These are phyloP conservation scores for Protea cynaroides DNA, from an alignment of 164 flowering plant genomes.

Conservation along the genomic window DNA sequence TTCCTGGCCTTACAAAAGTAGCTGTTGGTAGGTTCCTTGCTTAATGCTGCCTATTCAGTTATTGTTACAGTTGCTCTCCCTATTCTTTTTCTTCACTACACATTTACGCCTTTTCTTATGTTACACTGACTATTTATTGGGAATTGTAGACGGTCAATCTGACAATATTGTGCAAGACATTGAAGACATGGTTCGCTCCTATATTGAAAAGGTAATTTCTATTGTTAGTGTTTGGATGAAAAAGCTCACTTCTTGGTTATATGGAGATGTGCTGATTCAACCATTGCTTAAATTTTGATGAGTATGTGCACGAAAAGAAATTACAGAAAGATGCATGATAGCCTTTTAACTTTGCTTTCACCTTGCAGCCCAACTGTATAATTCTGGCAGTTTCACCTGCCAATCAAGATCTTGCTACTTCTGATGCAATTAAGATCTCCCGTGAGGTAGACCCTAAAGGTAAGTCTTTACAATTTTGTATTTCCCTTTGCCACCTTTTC, in stretches of 20 bases:
- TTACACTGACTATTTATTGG: slow-evolving; percentile 10
- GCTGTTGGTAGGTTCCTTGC: slow-evolving; percentile 75
- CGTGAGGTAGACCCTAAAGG: slow-evolving; percentile 97
- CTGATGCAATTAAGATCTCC: slow-evolving; percentile 94
- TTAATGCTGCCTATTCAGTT: not conserved
- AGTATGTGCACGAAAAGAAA: no score
- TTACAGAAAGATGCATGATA: no score
- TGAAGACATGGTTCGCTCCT: slow-evolving; percentile 85
- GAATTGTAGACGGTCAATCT: slow-evolving; percentile 59
- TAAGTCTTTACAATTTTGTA: slow-evolving; percentile 8
- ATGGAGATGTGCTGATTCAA: no score
- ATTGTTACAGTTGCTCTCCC: not conserved
- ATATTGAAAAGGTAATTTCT: slow-evolving; percentile 65
- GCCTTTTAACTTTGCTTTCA: slow-evolving; percentile 1
- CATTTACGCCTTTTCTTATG: not conserved
- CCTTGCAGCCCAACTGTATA: slow-evolving; percentile 85
- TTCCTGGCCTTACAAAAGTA: slow-evolving; percentile 99
- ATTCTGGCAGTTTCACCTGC: slow-evolving; percentile 94
- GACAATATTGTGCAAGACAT: slow-evolving; percentile 75
- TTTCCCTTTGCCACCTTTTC: no score
- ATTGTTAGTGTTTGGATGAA: not conserved
- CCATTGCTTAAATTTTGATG: no score
- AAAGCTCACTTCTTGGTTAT: no score
- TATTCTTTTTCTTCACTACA: not conserved
- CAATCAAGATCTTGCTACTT: slow-evolving; percentile 99